Evolutionary conservation across 352 stramenopile species (phyloP).

Genomic region (Blastocystis sp.): DNA sequence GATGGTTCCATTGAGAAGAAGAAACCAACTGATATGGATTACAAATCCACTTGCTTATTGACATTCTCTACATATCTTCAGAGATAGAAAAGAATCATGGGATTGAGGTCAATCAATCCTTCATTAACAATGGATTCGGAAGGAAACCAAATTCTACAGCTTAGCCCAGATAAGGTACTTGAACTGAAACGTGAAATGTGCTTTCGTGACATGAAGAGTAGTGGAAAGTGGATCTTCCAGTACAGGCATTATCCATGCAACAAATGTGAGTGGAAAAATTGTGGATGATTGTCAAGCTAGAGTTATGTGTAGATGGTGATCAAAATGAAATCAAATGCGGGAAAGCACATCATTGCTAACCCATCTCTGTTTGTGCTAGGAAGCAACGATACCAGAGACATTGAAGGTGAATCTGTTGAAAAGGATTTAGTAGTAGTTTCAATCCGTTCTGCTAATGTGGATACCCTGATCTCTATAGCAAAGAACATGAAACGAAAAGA

Average conservation of each 20-base stretch:
- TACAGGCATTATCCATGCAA: background rate
- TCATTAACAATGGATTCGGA: background rate
- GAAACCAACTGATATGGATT: background rate
- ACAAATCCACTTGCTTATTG: too few relatives aligned
- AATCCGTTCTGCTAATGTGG: constrained; percentile 18
- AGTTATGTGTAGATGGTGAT: background rate
- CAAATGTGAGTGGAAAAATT: constrained; percentile 12
- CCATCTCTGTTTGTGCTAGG: constrained; percentile 19
- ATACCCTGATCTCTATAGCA: background rate
- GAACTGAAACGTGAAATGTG: background rate
- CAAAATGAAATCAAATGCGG: constrained; percentile 48
- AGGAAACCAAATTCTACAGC: background rate
- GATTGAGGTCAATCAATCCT: background rate
- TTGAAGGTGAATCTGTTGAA: background rate
- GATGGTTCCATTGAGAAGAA: background rate
- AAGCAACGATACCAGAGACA: background rate
- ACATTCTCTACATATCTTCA: too few relatives aligned
- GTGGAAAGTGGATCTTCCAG: background rate
- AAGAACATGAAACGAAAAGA: background rate
- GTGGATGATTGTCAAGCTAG: background rate
- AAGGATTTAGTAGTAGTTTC: background rate
- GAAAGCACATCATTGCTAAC: constrained; percentile 17
- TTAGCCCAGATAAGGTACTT: background rate
- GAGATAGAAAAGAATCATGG: too few relatives aligned
- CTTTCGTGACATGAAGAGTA: background rate